These are phyloP conservation scores for Lactarius hengduanensis DNA, from an alignment of 768 basidiomycete species.

Conservation along the genomic window DNA sequence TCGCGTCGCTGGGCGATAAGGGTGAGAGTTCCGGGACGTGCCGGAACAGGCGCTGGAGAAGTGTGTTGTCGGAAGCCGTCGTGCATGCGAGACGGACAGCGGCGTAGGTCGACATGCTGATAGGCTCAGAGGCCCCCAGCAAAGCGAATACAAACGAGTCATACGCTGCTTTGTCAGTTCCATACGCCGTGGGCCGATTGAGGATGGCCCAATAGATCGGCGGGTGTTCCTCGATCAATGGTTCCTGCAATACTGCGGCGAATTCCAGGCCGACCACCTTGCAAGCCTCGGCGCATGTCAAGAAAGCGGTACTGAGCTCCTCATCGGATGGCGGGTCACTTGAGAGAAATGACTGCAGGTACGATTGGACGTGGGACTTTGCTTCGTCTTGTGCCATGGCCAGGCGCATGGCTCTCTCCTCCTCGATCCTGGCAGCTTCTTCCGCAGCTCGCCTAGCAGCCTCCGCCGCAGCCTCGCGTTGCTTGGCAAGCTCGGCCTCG, in stretches of 20 bases:
- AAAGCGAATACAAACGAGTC: constrained; percentile 47
- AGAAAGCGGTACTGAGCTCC: constrained; percentile 41
- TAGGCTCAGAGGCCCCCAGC: constrained; percentile 43
- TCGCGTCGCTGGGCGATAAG: constrained; percentile 52
- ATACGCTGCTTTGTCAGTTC: constrained; percentile 29
- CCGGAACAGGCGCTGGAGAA: constrained; percentile 57
- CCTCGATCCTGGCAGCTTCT: neutral
- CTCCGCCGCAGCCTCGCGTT: neutral
- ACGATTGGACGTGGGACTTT: neutral
- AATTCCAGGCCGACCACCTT: constrained; percentile 48
- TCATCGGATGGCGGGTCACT: constrained; percentile 9
- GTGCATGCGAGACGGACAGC: constrained; percentile 69
- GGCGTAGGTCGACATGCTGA: constrained; percentile 33
- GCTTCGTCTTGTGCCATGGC: neutral
- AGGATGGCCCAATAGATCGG: constrained; percentile 75
- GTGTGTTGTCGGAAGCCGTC: constrained; percentile 54
- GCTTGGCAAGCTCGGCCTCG: neutral
- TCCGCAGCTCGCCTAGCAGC: neutral
- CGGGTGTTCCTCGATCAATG: constrained; percentile 58
- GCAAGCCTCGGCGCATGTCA: constrained; percentile 65
- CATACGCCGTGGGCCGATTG: constrained; percentile 41
- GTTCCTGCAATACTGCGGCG: constrained; percentile 59
- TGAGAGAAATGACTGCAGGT: constrained; percentile 4
- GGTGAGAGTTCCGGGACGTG: constrained; percentile 50
- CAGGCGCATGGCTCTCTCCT: neutral